Conservation (phyloP, 2,329 filamentous ascomycete species). For the Trichoderma aggressivum region DNA sequence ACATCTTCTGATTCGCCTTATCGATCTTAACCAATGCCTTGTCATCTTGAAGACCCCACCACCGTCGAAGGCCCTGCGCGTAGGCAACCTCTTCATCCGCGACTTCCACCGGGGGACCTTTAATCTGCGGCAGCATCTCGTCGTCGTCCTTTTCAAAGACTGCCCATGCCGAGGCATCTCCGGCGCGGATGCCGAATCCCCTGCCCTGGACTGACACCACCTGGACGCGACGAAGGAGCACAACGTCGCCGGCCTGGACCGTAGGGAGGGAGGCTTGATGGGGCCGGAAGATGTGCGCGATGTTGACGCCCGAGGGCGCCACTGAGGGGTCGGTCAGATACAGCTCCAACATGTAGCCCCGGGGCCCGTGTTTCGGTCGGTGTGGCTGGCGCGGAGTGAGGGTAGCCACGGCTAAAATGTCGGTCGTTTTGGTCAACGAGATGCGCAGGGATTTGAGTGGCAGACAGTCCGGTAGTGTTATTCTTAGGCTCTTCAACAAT, state of each 20-base stretch:
- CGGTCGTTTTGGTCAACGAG: conserved; percentile 46
- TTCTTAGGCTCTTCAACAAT: conserved; percentile 45
- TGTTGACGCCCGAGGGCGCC: conserved; percentile 46
- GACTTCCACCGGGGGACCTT: conserved; percentile 58
- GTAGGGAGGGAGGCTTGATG: conserved; percentile 56
- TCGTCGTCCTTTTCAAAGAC: conserved; percentile 51
- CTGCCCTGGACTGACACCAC: conserved; percentile 52
- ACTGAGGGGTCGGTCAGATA: conserved; percentile 55
- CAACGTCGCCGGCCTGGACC: conserved; percentile 54
- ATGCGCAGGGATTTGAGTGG: conserved; percentile 51
- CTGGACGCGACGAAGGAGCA: conserved; percentile 56
- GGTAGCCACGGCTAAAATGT: conserved; percentile 55
- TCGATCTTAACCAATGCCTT: conserved; percentile 46
- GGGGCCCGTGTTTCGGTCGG: conserved; percentile 54
- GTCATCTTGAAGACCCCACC: conserved; percentile 48
- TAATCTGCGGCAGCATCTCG: conserved; percentile 49
- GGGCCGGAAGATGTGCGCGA: conserved; percentile 57
- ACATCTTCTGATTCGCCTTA: conserved; percentile 41
- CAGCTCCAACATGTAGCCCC: conserved; percentile 59
- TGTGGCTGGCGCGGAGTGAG: conserved; percentile 48
- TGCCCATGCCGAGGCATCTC: conserved; percentile 58
- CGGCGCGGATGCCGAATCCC: conserved; percentile 54
- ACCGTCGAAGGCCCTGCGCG: conserved; percentile 46
- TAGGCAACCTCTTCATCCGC: conserved; percentile 48
- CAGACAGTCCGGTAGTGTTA: conserved; percentile 51